These are phyloP conservation scores for Sicyos edulis DNA, from an alignment of 306 rosid species.

Conservation along the genomic window DNA sequence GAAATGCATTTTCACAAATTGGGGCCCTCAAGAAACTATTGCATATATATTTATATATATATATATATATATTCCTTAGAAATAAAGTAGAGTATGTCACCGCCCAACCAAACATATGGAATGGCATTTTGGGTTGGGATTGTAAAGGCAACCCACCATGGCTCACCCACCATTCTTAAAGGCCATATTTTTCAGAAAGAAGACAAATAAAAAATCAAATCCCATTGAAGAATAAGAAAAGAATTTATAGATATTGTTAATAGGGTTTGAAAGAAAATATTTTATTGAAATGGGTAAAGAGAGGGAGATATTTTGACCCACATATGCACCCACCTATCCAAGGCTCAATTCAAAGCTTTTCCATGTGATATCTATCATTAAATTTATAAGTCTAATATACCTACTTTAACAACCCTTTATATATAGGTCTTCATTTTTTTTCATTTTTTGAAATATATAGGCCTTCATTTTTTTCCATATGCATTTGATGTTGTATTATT, in stretches of 20 bases:
- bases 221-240: not conserved
- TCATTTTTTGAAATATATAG: too few relatives aligned
- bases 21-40: conserved; percentile 1
- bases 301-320: not conserved
- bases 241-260: too few relatives aligned
- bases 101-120: not conserved
- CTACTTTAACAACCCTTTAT: not conserved
- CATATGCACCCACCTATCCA: not conserved
- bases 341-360: not conserved
- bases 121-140: conserved; percentile 16
- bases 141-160: conserved; percentile 16
- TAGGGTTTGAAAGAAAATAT: not conserved
- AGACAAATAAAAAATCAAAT: conserved; percentile 1
- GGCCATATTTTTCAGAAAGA: not conserved
- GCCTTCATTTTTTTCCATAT: not conserved
- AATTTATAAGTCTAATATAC: not conserved
- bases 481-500: not conserved
- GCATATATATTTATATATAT: not conserved
- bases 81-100: conserved; percentile 11
- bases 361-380: conserved; percentile 1
- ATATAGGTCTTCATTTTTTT: not conserved
- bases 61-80: not conserved
- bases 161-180: conserved; percentile 10
- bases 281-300: not conserved
- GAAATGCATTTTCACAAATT: not conserved